Evolutionary conservation across 257 asterid genomes (phyloP).

Genomic region (Solanum rostratum): DNA sequence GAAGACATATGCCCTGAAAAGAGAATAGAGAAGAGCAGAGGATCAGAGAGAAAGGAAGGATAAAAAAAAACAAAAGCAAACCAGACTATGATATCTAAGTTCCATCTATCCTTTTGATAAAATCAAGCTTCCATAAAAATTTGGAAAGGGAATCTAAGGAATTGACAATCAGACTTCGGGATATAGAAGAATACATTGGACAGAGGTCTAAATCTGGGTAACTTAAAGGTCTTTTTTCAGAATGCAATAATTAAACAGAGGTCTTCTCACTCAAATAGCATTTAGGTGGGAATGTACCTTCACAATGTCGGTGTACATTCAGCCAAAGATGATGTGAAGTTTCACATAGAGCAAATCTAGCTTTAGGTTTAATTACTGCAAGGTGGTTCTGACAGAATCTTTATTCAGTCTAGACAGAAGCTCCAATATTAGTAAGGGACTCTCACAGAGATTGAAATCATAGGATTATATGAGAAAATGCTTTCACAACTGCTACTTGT

Average conservation of each 20-base stretch:
- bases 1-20: conserved; percentile 82
- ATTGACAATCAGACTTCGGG: background rate
- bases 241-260: background rate
- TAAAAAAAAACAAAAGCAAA: background rate
- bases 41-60: background rate
- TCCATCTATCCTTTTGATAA: background rate
- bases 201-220: background rate
- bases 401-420: background rate
- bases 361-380: background rate
- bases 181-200: background rate
- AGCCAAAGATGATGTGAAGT: background rate
- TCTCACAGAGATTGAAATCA: background rate
- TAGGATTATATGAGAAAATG: background rate
- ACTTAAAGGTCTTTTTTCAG: background rate
- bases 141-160: background rate
- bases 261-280: background rate
- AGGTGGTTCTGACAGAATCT: background rate
- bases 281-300: background rate
- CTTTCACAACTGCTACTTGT: background rate
- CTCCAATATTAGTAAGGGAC: background rate
- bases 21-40: background rate
- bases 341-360: background rate
- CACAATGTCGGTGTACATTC: background rate
- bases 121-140: background rate
- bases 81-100: background rate